A percentile compares a stretch with the other conserved stretches of the same genome.
Conservation (phyloP, 1,139 yeast species). For the Suhomyces yuchorum region DNA sequence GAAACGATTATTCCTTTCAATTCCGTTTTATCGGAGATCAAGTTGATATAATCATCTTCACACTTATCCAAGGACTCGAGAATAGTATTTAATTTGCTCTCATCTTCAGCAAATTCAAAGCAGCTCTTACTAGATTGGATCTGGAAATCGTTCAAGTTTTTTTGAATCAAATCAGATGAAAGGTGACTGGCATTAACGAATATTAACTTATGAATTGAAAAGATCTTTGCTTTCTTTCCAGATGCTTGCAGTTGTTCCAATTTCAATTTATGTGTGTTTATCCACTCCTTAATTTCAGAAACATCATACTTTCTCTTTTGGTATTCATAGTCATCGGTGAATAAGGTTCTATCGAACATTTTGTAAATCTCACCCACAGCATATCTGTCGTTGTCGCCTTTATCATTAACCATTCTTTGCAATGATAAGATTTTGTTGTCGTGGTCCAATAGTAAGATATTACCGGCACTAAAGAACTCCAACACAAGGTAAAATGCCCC, state of each 20-base stretch:
- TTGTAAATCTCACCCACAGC: slow-evolving; percentile 74
- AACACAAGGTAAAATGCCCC: slow-evolving; percentile 76
- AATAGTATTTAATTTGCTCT: slow-evolving; percentile 27
- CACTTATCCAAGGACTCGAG: slow-evolving; percentile 53
- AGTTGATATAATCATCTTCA: slow-evolving; percentile 37
- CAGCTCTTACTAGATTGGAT: slow-evolving; percentile 49
- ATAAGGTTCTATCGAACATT: slow-evolving; percentile 55
- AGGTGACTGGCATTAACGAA: slow-evolving; percentile 72
- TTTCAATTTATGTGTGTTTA: slow-evolving; percentile 39
- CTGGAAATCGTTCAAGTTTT: slow-evolving; percentile 47
- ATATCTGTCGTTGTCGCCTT: slow-evolving; percentile 59
- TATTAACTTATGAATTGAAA: slow-evolving; percentile 69
- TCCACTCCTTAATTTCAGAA: slow-evolving; percentile 53
- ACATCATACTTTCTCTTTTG: slow-evolving; percentile 26
- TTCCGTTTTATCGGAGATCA: slow-evolving; percentile 24
- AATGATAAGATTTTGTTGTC: slow-evolving; percentile 67
- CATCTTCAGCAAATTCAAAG: slow-evolving; percentile 33
- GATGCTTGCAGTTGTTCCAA: slow-evolving; percentile 19
- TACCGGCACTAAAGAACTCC: slow-evolving; percentile 96
- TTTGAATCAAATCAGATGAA: slow-evolving; percentile 76
- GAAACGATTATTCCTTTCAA: slow-evolving; percentile 67
- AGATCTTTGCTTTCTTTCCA: slow-evolving; percentile 46
- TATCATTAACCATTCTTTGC: slow-evolving; percentile 77
- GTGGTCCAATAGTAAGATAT: slow-evolving; percentile 74
- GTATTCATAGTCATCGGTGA: slow-evolving; percentile 32